Conservation (phyloP, 805 yeast genomes). For the Candida stauntonica region DNA sequence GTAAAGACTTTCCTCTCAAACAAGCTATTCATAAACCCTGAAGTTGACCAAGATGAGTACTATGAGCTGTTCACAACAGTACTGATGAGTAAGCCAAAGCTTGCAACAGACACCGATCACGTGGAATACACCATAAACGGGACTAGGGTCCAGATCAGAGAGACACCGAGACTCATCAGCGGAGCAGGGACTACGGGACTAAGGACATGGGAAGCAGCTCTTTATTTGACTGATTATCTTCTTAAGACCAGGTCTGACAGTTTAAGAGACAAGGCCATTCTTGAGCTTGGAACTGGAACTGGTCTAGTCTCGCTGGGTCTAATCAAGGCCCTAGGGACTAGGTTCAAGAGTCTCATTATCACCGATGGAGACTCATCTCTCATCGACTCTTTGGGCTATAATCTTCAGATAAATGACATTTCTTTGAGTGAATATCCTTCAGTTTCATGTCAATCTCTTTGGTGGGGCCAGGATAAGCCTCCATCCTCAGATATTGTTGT, state of each 20-base stretch:
- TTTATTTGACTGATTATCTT: slow-evolving; percentile 56
- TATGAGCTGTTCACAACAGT: slow-evolving; percentile 30
- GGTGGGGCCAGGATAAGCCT: slow-evolving; percentile 54
- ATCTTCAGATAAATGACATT: slow-evolving; percentile 42
- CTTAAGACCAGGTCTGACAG: slow-evolving; percentile 11
- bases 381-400: slow-evolving; percentile 41
- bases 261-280: slow-evolving; percentile 30
- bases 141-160: slow-evolving; percentile 38
- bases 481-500: slow-evolving; percentile 42
- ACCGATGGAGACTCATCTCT: slow-evolving; percentile 69
- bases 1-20: slow-evolving; percentile 40
- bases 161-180: slow-evolving; percentile 60
- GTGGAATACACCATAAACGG: slow-evolving; percentile 29
- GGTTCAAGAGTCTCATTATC: slow-evolving; percentile 33
- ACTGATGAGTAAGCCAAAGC: slow-evolving; percentile 24
- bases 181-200: slow-evolving; percentile 84
- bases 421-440: slow-evolving; percentile 13
- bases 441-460: slow-evolving; percentile 36
- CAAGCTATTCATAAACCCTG: slow-evolving; percentile 33
- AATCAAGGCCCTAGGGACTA: slow-evolving; percentile 5
- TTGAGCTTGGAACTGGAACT: slow-evolving; percentile 89
- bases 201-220: slow-evolving; percentile 92
- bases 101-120: slow-evolving; percentile 28
- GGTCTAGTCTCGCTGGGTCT: slow-evolving; percentile 62
- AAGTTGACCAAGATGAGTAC: slow-evolving; percentile 37